Evolutionary conservation across 1,284 basidiomycete genomes (phyloP), one percentile per base, ranked within the genome.

Genomic region (Lignosus rhinocerotis): DNA sequence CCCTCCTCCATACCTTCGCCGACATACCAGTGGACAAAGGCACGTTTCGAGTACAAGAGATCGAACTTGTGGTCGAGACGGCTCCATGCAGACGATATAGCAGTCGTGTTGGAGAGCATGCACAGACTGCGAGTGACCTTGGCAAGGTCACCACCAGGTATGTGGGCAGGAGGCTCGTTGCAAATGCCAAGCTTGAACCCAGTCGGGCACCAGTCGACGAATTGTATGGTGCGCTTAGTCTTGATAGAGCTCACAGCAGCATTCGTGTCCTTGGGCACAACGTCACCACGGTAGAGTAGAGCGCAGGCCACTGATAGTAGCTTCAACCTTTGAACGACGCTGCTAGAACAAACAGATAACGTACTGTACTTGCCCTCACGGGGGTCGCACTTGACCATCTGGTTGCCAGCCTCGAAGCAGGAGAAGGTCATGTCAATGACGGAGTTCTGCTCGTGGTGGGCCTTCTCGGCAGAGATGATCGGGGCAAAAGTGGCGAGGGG

Each of bases 1-100:
- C 96, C 95, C 80, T 98, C 96, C 76, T 98, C 96, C 96, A 98
- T 98, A 78, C 96, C 96, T 77, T 97, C 95, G 67, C 95, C 95
- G 63, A 94, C 93, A 69, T 96, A 96, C 93, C 93, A 92, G 80
- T 95, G 89, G 48, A 92, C 93, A 73, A 96, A 96, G 59, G 89
- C 94, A 75, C 90, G 91, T 79, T 92, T 96, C 63, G 90, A 95
- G 79, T 93, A 93, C 39, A 99, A 87, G 68, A 99, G 85, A 76
- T 99, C 96, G 75, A 99, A 99, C 80, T 99, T 99, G 85, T 97
- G 92, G 81, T 99, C 96, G 45, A 94, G 84, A 55, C 92, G 86
- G 68, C 87, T 90, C 93, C 93, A 96, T 21, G 93, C 93, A 12
- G 82, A 80, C 39, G 93, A 92, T 73, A 96, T 96, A 47, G 90